A percentile compares a stretch with the other conserved stretches of the same genome.
These are phyloP conservation scores for Aspergillus vadensis DNA, from an alignment of 2,329 filamentous ascomycete species.

Conservation along the genomic window DNA sequence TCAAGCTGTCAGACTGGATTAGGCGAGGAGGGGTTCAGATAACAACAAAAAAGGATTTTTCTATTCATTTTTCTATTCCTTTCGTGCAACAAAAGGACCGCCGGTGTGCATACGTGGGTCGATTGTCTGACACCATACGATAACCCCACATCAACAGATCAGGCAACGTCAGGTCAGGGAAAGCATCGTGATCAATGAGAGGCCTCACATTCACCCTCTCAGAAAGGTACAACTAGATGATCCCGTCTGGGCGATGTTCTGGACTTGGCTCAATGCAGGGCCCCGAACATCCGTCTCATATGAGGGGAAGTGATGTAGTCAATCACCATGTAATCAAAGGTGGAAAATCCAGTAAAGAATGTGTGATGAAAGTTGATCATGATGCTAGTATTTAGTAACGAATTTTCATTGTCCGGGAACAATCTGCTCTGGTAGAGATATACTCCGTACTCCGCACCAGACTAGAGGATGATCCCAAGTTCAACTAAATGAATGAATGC, in stretches of 20 bases:
- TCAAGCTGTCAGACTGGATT: not conserved
- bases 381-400: not conserved
- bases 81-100: not conserved
- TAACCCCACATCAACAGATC: conserved; percentile 12
- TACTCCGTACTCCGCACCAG: conserved; percentile 8
- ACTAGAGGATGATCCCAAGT: not conserved
- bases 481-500: not conserved
- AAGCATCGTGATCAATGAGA: not conserved
- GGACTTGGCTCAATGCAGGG: conserved; percentile 9
- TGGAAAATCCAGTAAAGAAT: not conserved
- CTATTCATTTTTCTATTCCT: not conserved
- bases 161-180: conserved; percentile 12
- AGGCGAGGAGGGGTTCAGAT: not conserved
- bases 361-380: not conserved
- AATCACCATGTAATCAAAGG: not conserved
- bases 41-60: not conserved
- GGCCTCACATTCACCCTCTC: not conserved
- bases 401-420: not conserved
- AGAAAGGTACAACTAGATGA: not conserved
- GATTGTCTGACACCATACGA: conserved; percentile 2
- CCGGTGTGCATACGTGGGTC: not conserved
- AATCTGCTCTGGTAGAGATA: conserved; percentile 14
- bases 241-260: not conserved
- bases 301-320: not conserved
- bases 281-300: not conserved